Evolutionary conservation across 768 basidiomycete species (phyloP).

Genomic region (Hygrophoropsis aurantiaca): DNA sequence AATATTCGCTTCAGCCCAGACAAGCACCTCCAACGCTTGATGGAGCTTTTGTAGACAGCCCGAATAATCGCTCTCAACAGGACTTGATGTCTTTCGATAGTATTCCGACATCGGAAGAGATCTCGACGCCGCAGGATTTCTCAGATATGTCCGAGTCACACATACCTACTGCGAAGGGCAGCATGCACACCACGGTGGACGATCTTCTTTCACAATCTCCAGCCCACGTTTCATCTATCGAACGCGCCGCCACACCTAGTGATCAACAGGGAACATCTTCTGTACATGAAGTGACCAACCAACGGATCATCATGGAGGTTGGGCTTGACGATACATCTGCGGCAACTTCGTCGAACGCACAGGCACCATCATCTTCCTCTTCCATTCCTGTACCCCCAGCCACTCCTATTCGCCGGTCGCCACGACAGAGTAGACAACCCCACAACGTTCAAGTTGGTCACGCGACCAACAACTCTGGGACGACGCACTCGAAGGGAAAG

Average conservation of each 20-base stretch:
- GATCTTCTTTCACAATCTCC: slow-evolving; percentile 23
- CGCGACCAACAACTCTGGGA: slow-evolving; percentile 16
- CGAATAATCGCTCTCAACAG: slow-evolving; percentile 14
- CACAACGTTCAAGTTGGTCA: slow-evolving; percentile 11
- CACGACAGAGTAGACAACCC: slow-evolving; percentile 35
- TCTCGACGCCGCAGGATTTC: slow-evolving; percentile 10
- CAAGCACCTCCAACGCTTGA: background rate
- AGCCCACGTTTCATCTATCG: too few relatives aligned
- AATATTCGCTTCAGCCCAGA: slow-evolving; percentile 2
- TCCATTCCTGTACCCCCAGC: too few relatives aligned
- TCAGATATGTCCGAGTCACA: slow-evolving; percentile 5
- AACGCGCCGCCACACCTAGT: too few relatives aligned
- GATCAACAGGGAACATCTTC: too few relatives aligned
- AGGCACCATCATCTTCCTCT: too few relatives aligned
- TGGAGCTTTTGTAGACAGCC: background rate
- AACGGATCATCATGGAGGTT: too few relatives aligned
- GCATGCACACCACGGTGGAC: slow-evolving; percentile 12
- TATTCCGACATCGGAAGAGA: slow-evolving; percentile 28
- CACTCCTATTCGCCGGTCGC: slow-evolving; percentile 35
- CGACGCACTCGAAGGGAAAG: slow-evolving; percentile 17
- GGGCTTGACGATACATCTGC: too few relatives aligned
- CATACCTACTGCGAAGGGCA: too few relatives aligned
- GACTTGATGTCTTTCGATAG: slow-evolving; percentile 46
- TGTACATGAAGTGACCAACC: too few relatives aligned
- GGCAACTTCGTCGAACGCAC: too few relatives aligned